Evolutionary conservation across 768 basidiomycete genomes (phyloP).

Genomic region (Cystofilobasidium bisporidii): DNA sequence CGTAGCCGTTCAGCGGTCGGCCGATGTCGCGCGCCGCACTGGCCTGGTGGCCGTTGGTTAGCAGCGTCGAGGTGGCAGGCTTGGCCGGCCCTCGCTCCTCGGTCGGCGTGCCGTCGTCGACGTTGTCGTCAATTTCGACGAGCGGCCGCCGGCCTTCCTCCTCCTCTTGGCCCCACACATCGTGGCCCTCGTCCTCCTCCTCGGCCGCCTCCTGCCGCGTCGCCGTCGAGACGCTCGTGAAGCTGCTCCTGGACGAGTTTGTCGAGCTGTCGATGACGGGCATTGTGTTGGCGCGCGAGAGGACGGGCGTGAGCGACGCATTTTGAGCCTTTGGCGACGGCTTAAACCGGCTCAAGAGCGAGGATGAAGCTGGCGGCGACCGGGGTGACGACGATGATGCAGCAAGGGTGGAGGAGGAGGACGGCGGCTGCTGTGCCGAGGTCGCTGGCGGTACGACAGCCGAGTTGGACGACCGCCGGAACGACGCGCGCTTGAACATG

Average conservation of each 20-base stretch:
- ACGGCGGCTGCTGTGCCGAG: too few species aligned
- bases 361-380: neutral
- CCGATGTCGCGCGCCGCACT: too few species aligned
- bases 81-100: neutral
- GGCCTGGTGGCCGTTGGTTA: neutral
- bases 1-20: too few species aligned
- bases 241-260: neutral
- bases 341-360: neutral
- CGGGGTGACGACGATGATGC: too few species aligned
- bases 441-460: neutral
- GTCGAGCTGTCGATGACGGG: neutral
- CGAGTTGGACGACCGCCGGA: neutral
- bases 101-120: neutral
- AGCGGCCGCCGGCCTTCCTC: neutral
- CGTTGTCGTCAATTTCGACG: neutral
- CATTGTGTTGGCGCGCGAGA: neutral
- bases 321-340: neutral
- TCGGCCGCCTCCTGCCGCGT: neutral
- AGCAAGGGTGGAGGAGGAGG: too few species aligned
- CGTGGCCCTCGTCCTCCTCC: neutral
- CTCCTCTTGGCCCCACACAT: neutral
- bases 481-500: constrained; percentile 22
- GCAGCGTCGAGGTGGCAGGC: too few species aligned
- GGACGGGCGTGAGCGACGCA: neutral
- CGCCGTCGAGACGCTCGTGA: constrained; percentile 4